A percentile compares a stretch with the other conserved stretches of the same genome.
These are phyloP conservation scores for Melanogaster broomeanus DNA, from an alignment of 768 basidiomycete genomes.

Conservation along the genomic window DNA sequence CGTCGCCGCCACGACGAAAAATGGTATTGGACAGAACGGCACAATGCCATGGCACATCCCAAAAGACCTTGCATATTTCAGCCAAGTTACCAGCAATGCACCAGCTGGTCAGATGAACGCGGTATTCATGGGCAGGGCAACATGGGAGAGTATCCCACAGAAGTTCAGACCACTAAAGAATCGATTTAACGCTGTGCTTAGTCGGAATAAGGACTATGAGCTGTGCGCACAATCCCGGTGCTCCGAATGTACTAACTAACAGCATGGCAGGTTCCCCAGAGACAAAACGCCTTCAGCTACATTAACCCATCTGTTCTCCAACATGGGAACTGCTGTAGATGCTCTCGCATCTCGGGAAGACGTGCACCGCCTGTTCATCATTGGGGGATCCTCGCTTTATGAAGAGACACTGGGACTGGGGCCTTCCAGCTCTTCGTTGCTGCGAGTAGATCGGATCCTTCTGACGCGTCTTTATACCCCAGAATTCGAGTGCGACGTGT, in stretches of 20 bases:
- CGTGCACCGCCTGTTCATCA: constrained; percentile 73
- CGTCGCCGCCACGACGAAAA: constrained; percentile 84
- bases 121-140: constrained; percentile 94
- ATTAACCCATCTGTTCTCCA: constrained; percentile 31
- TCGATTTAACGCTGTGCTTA: constrained; percentile 79
- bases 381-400: constrained; percentile 92
- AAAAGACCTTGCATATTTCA: constrained; percentile 91
- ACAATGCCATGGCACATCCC: constrained; percentile 88
- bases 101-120: constrained; percentile 62
- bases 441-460: constrained; percentile 75
- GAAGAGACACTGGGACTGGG: constrained; percentile 53
- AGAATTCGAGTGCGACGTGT: constrained; percentile 84
- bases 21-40: constrained; percentile 83
- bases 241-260: constrained; percentile 8
- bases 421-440: constrained; percentile 32
- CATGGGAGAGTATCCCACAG: constrained; percentile 94
- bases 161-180: constrained; percentile 80
- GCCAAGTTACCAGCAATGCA: constrained; percentile 67
- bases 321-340: constrained; percentile 20
- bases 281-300: constrained; percentile 9
- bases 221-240: constrained; percentile 48
- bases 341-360: constrained; percentile 10
- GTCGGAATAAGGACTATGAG: constrained; percentile 56
- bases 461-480: constrained; percentile 82
- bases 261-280: constrained; percentile 11